Evolutionary conservation across 148 eudicot genomes (phyloP).

Genomic region (Amaranthus cruentus): DNA sequence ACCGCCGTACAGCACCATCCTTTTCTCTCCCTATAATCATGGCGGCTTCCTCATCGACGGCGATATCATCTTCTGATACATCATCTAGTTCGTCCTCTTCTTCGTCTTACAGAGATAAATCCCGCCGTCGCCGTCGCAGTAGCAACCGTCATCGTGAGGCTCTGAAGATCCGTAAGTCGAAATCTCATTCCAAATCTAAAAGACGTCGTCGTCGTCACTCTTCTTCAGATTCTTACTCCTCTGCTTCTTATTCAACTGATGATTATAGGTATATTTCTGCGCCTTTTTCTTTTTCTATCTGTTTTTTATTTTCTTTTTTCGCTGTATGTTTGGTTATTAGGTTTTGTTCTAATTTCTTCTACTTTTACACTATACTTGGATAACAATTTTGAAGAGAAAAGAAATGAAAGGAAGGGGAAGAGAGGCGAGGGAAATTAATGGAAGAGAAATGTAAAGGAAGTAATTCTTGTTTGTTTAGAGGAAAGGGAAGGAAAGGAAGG

Average conservation of each 20-base stretch:
- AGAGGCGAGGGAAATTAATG: too few relatives aligned
- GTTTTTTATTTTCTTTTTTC: background rate
- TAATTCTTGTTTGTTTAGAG: too few relatives aligned
- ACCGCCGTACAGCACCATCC: too few relatives aligned
- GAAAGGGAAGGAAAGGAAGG: too few relatives aligned
- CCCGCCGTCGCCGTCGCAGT: conserved; percentile 24
- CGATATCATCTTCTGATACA: conserved; percentile 30
- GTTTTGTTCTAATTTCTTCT: background rate
- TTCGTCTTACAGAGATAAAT: conserved; percentile 3
- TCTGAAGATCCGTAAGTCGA: conserved; percentile 31
- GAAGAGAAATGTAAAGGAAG: too few relatives aligned
- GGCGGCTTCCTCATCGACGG: conserved; percentile 35
- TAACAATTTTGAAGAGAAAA: too few relatives aligned
- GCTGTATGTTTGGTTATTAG: background rate
- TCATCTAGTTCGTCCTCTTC: conserved; percentile 26
- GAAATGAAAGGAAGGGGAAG: too few relatives aligned
- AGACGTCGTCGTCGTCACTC: conserved; percentile 37
- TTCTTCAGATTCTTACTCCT: conserved; percentile 25
- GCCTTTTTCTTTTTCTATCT: background rate
- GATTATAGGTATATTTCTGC: conserved; percentile 26
- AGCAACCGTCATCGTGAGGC: conserved; percentile 21
- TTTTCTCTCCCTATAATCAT: background rate
- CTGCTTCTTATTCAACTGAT: conserved; percentile 31
- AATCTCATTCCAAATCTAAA: conserved; percentile 32
- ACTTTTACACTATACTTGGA: too few relatives aligned